These are phyloP conservation scores for Aspergillus nanangensis DNA, from an alignment of 495 filamentous ascomycete genomes.

Conservation along the genomic window DNA sequence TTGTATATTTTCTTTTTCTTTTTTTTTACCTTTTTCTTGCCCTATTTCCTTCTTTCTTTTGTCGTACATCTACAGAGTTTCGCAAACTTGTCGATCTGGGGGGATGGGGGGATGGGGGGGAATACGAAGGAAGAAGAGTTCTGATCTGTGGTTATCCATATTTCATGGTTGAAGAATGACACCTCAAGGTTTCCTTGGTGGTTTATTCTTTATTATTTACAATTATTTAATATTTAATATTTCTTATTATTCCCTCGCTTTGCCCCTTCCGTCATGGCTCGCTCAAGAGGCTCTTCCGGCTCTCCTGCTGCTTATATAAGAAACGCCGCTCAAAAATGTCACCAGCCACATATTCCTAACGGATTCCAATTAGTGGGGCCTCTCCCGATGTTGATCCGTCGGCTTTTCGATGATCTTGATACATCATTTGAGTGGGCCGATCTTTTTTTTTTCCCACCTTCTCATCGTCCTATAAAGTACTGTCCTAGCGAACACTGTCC, in stretches of 20 bases:
- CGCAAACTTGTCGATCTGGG: no score
- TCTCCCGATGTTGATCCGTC: conserved; percentile 23
- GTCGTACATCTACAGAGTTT: no score
- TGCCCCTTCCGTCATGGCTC: conserved; percentile 35
- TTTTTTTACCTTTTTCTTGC: background rate
- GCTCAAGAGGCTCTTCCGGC: no score
- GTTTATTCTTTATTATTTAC: no score
- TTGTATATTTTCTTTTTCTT: conserved; percentile 6
- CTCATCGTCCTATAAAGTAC: no score
- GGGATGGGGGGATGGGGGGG: no score
- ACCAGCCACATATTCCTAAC: conserved; percentile 13
- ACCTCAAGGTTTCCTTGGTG: background rate
- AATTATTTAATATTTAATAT: background rate
- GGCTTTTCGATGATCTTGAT: conserved; percentile 23
- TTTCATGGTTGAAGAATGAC: no score
- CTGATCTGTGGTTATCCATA: no score
- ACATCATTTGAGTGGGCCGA: conserved; percentile 23
- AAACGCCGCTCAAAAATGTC: background rate
- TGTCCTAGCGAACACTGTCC: no score
- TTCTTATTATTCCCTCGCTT: conserved; percentile 5
- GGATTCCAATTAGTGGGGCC: conserved; percentile 18
- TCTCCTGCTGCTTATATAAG: conserved; percentile 10
- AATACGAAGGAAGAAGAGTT: no score
- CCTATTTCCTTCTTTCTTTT: no score
- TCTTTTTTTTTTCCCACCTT: conserved; percentile 11